A percentile compares a stretch with the other conserved stretches of the same genome.
These are phyloP conservation scores for Phytopythium litorale DNA, from an alignment of 352 stramenopile genomes.

Conservation along the genomic window DNA sequence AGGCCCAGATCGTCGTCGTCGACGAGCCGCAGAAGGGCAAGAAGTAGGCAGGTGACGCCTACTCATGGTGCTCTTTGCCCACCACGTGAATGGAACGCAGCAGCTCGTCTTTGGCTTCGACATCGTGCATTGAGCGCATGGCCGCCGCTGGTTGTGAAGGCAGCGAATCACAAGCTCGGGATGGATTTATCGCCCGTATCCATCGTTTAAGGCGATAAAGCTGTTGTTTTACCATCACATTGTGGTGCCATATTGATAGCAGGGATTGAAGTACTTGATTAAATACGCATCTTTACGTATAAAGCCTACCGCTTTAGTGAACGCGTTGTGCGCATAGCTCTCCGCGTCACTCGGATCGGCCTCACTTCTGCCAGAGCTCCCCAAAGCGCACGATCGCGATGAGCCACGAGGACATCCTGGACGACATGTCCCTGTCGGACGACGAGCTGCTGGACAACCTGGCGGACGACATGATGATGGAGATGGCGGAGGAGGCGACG, in stretches of 20 bases:
- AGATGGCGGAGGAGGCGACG: constrained; percentile 37
- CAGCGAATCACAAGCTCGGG: too few species aligned
- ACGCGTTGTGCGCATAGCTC: too few species aligned
- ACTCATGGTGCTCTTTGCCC: not conserved
- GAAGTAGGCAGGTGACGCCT: constrained; percentile 22
- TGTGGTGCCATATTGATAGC: too few species aligned
- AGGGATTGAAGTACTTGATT: too few species aligned
- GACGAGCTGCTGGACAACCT: constrained; percentile 81
- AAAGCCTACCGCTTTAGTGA: not conserved
- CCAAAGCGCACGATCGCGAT: constrained; percentile 24
- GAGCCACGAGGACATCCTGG: constrained; percentile 73
- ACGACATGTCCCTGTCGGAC: constrained; percentile 83
- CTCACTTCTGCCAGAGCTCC: not conserved
- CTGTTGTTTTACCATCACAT: not conserved
- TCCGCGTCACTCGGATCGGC: not conserved
- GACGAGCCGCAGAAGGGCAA: constrained; percentile 62
- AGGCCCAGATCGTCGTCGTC: constrained; percentile 67
- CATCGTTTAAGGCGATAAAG: too few species aligned
- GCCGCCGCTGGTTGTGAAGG: too few species aligned
- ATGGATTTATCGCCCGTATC: too few species aligned
- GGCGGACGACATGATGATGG: constrained; percentile 77
- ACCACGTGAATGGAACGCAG: not conserved
- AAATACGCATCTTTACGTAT: not conserved
- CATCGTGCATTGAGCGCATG: not conserved
- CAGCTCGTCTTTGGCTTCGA: not conserved